phyloP scores from a whole-genome alignment of 176 grass and related monocot genomes.

The Rhipidocladum racemiflorum region DNA sequence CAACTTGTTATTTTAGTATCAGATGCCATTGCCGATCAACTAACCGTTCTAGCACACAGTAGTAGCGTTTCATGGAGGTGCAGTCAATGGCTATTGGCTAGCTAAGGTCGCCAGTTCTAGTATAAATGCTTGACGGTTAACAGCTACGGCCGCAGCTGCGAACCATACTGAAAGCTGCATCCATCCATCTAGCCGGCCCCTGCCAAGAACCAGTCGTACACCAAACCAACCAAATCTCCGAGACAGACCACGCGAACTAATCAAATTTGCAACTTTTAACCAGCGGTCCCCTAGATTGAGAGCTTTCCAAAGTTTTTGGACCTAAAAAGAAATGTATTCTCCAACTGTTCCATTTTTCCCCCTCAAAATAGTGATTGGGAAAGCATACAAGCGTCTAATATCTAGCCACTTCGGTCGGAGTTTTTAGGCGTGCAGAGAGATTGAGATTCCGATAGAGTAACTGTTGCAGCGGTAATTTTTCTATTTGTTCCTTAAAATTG shows the following conservation, averaged over 20 bases:
- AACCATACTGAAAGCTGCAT: slow-evolving; percentile 30
- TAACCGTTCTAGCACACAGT: background rate
- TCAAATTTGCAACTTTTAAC: background rate
- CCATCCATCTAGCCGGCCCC: background rate
- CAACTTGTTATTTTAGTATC: background rate
- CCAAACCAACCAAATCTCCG: background rate
- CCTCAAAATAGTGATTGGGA: no score
- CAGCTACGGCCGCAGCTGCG: background rate
- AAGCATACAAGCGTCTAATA: no score
- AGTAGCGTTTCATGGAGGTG: background rate
- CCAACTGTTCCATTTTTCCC: no score
- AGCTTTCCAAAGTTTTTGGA: no score
- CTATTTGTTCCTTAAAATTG: no score
- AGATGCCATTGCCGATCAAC: background rate
- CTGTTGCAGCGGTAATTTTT: no score
- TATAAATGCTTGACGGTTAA: slow-evolving; percentile 15
- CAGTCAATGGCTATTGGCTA: background rate
- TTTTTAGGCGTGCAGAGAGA: no score
- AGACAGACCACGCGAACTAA: background rate
- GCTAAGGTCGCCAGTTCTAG: background rate
- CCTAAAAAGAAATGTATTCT: no score
- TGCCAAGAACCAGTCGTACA: background rate
- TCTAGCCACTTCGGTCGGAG: no score
- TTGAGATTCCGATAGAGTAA: no score
- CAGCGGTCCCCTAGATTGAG: no score